Base-by-base conservation (phyloP, 257 asterid genomes). In the Gynochthodes officinalis region DNA sequence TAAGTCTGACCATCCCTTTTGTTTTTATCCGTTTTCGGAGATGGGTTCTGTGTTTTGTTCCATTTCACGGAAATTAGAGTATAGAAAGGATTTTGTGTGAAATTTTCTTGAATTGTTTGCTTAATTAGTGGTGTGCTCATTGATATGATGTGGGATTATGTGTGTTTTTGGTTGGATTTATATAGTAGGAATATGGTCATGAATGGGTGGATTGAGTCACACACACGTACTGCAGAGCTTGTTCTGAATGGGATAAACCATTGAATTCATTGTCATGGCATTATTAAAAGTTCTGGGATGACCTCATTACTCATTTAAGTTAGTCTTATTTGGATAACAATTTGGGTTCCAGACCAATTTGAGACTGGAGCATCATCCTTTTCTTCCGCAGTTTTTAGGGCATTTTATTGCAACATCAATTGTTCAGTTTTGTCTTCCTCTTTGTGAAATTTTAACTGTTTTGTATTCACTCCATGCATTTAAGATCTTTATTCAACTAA, bases 1-100 rank as follows among this genome's bases (percentile, higher is more conserved):
- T 94, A 33, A 42, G 89, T 79, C 2, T 15, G 30, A 28, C 23
- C 67, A 10, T 23, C 28, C 54, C 37, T 49, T 67, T 33, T 58
- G 50, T 64, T 25, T 50, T 32, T 16, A 40, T 7, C 40, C 30
- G 39, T n/a, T 48, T 49, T 40, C 21, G 33, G 52, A 5, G 55
- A 19, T 21, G 71, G 40, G 55, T 60, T 69, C 48, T 64, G 19
- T 18, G 59, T 50, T 23, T 69, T 67, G 23, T 42, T 18, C 60
- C 9, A 4, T 61, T 50, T 54, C 16, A 5, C 42, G 9, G n/a
- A n/a, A 25, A 6, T 30, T 62, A 33, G 55, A 12, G 12, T 4
- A 27, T 19, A 46, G 33, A 42, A 19, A 16, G 61, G 13, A 13
- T 43, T 72, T 66, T 32, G 23, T 19, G 1, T 42, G 46, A 50